These are phyloP conservation scores for Diaporthe destruens DNA, from an alignment of 2,329 filamentous ascomycete genomes.

Conservation along the genomic window DNA sequence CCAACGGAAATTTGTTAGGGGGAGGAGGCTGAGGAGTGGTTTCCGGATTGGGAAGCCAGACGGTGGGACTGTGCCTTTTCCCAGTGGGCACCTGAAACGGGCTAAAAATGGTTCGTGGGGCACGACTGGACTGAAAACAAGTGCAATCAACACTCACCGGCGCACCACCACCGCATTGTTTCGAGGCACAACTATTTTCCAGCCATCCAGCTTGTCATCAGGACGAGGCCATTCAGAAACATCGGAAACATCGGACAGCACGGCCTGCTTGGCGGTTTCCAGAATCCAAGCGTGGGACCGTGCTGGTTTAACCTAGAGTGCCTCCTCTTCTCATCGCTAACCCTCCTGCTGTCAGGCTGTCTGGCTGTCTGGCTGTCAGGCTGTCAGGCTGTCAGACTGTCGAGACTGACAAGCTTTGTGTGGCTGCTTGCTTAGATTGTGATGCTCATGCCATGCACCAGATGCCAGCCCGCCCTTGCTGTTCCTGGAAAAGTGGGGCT, in stretches of 20 bases:
- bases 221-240: conserved; percentile 30
- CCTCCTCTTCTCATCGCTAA: not conserved
- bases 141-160: conserved; percentile 8
- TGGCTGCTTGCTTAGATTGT: conserved; percentile 13
- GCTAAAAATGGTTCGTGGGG: conserved; percentile 30
- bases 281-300: conserved; percentile 1
- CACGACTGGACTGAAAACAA: conserved; percentile 24
- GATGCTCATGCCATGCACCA: conserved; percentile 14
- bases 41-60: conserved; percentile 13
- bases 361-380: too few relatives aligned
- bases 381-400: too few relatives aligned
- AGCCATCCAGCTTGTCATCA: conserved; percentile 21
- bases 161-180: conserved; percentile 10
- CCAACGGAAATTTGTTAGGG: conserved; percentile 27
- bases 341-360: too few relatives aligned
- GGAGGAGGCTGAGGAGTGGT: conserved; percentile 9
- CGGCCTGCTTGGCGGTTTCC: conserved; percentile 22
- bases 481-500: conserved; percentile 31
- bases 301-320: conserved; percentile 22
- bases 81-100: conserved; percentile 25
- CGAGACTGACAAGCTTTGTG: conserved; percentile 9
- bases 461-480: conserved; percentile 11
- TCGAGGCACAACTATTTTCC: conserved; percentile 24
- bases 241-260: conserved; percentile 31
- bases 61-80: conserved; percentile 1